These are phyloP conservation scores for Blastobotrys muscicola DNA, from an alignment of 805 yeast genomes.

Conservation along the genomic window DNA sequence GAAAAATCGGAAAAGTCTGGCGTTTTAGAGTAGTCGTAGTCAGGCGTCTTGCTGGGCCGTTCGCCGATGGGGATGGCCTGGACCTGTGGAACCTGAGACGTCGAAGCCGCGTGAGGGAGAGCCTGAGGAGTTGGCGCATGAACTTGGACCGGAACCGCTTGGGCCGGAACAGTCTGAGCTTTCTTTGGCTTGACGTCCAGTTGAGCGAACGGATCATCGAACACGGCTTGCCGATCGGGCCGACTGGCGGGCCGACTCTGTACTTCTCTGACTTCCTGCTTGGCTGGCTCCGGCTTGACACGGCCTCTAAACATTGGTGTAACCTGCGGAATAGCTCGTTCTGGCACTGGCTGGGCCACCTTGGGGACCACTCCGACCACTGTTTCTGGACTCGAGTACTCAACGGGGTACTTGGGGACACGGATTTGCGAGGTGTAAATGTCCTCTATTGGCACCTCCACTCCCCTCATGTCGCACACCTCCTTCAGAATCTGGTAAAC, in stretches of 20 bases:
- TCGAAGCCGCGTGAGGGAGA: too few species aligned
- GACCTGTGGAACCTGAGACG: too few species aligned
- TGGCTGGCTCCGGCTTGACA: too few species aligned
- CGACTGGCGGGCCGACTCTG: background rate
- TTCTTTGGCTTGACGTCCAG: constrained; percentile 3
- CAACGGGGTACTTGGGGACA: background rate
- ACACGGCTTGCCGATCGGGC: background rate
- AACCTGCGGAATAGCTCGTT: constrained; percentile 13
- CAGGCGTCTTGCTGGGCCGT: background rate
- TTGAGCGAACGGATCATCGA: constrained; percentile 14
- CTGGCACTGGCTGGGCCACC: constrained; percentile 5
- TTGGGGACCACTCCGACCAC: background rate
- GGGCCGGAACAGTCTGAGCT: too few species aligned
- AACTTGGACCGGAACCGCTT: too few species aligned
- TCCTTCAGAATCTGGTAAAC: constrained; percentile 67
- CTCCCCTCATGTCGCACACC: constrained; percentile 50
- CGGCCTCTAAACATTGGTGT: constrained; percentile 21
- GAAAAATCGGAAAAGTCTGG: background rate
- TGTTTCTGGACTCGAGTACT: background rate
- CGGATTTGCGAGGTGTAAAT: constrained; percentile 14
- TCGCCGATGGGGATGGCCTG: too few species aligned
- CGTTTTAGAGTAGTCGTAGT: background rate
- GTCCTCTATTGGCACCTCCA: constrained; percentile 39
- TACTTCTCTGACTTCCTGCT: too few species aligned
- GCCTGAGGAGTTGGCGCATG: too few species aligned